Conservation (phyloP, 2,329 filamentous ascomycete species). For the Penicillium sp. region DNA sequence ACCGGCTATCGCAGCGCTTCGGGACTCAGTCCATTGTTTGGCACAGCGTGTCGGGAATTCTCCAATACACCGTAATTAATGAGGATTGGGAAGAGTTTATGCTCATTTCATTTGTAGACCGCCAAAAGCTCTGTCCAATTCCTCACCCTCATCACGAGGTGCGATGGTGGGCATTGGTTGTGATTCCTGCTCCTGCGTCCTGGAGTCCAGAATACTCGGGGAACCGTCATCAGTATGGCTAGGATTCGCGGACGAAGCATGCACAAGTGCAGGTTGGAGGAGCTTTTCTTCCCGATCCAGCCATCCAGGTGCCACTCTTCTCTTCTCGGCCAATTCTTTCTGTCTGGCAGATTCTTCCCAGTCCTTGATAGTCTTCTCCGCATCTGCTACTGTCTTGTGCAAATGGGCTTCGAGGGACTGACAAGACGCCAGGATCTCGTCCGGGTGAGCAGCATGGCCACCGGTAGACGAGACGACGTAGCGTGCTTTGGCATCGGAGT, state of each 20-base stretch:
- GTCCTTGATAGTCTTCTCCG: slow-evolving; percentile 59
- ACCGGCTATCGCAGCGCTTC: slow-evolving; percentile 36
- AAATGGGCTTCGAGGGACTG: slow-evolving; percentile 73
- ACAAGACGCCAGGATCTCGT: slow-evolving; percentile 80
- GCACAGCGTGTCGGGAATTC: no score
- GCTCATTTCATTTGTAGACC: slow-evolving; percentile 43
- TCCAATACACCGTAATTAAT: no score
- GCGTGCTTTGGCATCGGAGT: slow-evolving; percentile 49
- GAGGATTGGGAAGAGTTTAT: no score
- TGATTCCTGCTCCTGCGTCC: slow-evolving; percentile 29
- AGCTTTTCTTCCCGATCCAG: slow-evolving; percentile 59
- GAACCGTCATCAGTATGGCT: not conserved
- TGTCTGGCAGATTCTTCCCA: slow-evolving; percentile 64
- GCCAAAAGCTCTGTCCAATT: slow-evolving; percentile 53
- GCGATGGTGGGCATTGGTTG: slow-evolving; percentile 36
- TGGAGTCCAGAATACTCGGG: slow-evolving; percentile 36
- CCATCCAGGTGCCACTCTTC: slow-evolving; percentile 62
- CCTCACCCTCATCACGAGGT: slow-evolving; percentile 47
- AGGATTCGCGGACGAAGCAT: slow-evolving; percentile 16
- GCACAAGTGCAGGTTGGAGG: slow-evolving; percentile 46
- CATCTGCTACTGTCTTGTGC: slow-evolving; percentile 62
- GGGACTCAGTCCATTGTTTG: no score
- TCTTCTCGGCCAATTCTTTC: slow-evolving; percentile 60
- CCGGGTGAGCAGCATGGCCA: slow-evolving; percentile 78
- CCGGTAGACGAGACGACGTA: slow-evolving; percentile 78